Evolutionary conservation across 73 alveolate genomes (phyloP), one percentile per base, ranked within the genome.

Genomic region (Uronychia setigera): DNA sequence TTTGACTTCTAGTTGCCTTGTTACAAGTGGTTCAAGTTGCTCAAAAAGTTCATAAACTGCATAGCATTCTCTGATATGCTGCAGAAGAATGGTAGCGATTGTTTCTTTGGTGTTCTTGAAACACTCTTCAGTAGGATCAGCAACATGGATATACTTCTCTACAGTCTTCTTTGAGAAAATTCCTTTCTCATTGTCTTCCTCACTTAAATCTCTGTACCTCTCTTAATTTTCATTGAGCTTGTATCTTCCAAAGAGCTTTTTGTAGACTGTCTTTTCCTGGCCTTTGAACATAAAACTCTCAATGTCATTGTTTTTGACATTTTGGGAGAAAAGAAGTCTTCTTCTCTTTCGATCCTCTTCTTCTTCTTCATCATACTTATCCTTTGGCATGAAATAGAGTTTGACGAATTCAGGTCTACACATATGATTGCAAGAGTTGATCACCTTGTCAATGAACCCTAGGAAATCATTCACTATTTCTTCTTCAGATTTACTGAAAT

Each of bases 371-470:
- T 83, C 92, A 76, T 84, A 89, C 74, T 84, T 80, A 46, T 57
- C 29, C 33, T 78, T 60, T 33, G 95, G 59, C n/a, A 89, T 84
- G 31, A 89, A 60, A 58, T 78, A 58, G 26, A 89, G 81, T 32
- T 77, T 78, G 11, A 87, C 92, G 75, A 89, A 89, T 59, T 89
- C 95, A 11, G 95, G 95, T 29, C 91, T 60, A 26, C 76, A 76
- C 33, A 88, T 58, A 34, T 57, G 67, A 84, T 89, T 89, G 74
- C 58, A 85, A 1, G 89, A 78, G 74, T 34, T 35, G 46, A 88
- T 83, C 1, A 82, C 60, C 31, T 84, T 58, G 33, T 35, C 60
- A 29, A 88, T 28, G 14, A 31, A 74, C 14, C 75, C 81, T 30
- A 82, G 83, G 76, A 88, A 32, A n/a, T 78, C 88, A 1, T 76